Base-by-base conservation (phyloP, 768 basidiomycete genomes). In the Boletus rex-veris region DNA sequence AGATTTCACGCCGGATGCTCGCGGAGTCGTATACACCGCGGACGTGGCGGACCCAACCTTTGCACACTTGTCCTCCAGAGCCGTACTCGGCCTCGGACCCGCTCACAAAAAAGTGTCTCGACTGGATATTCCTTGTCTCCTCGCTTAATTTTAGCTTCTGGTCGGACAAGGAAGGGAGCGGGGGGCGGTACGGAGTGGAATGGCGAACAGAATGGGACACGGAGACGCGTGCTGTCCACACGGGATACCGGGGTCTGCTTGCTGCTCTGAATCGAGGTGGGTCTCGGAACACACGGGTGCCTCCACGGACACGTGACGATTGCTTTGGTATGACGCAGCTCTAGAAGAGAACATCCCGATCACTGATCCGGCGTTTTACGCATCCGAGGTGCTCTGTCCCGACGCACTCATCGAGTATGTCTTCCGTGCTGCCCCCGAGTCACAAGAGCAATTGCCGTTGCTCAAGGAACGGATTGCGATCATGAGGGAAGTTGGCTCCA, bases 91-190 rank as follows among this genome's bases (percentile, higher is more conserved):
- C 79, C 9, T 62, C 71, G 12, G 71, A 85, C 50, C 79, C 83
- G 8, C 69, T 75, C 54, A 88, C 83, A 37, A 80, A 74, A 64
- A 70, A 74, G 39, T 80, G 78, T 44, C 73, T 94, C 28, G 75
- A 93, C 71, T 95, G 92, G 92, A 86, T 95, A 54, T 94, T 95
- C 71, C 80, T 90, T 55, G 85, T 95, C 39, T 92, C 88, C 3
- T 80, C 85, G 15, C 79, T 92, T 47, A 96, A 92, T 69, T 96
- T 91, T 70, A 89, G 81, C 62, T 96, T 91, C 69, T 95, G 94
- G 93, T 92, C 87, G 1, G 83, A 86, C 64, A 76, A 71, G 39
- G 83, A 86, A 56, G 81, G 82, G 0, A 69, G 59, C 6, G 59
- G 74, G 4, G 83, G 80, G 33, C 77, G 90, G 26, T 96, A 84